phyloP scores from a whole-genome alignment of 2,329 filamentous ascomycete species.

The Achaetomium macrosporum region DNA sequence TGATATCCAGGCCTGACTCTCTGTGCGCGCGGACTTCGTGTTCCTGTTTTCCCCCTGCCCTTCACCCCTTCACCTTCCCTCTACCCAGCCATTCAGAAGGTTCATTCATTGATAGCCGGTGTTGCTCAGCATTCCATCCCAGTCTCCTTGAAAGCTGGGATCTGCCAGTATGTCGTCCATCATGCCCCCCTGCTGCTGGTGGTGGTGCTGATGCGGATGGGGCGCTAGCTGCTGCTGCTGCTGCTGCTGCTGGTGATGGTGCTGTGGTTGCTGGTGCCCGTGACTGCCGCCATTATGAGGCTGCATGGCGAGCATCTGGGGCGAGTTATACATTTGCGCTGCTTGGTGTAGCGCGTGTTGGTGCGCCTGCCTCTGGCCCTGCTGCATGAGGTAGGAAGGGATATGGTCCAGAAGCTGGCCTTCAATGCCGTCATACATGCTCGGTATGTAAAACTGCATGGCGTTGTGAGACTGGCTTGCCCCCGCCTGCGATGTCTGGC shows the following conservation, averaged over 20 bases:
- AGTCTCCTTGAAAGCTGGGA: slow-evolving; percentile 41
- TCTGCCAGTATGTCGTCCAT: slow-evolving; percentile 48
- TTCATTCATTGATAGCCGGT: slow-evolving; percentile 10
- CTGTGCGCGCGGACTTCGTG: no score
- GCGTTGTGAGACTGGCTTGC: slow-evolving; percentile 29
- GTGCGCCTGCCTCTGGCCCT: slow-evolving; percentile 30
- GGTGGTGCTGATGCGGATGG: slow-evolving; percentile 24
- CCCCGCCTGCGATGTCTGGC: slow-evolving; percentile 26
- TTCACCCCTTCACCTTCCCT: no score
- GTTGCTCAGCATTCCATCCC: slow-evolving; percentile 41
- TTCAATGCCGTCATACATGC: slow-evolving; percentile 60
- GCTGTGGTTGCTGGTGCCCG: slow-evolving; percentile 28
- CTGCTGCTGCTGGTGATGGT: slow-evolving; percentile 28
- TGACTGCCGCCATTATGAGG: slow-evolving; percentile 31
- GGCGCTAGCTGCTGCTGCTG: no score
- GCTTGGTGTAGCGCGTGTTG: slow-evolving; percentile 39
- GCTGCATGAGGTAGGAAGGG: slow-evolving; percentile 63
- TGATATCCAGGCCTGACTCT: no score
- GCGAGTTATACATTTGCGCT: slow-evolving; percentile 40
- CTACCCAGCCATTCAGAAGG: no score
- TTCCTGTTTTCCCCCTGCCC: no score
- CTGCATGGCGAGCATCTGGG: slow-evolving; percentile 38
- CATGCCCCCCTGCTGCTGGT: slow-evolving; percentile 36
- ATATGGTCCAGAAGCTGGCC: slow-evolving; percentile 67
- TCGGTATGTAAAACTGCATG: slow-evolving; percentile 47